Evolutionary conservation across 441 rosid genomes (phyloP).

Genomic region (Populus trichocarpa): DNA sequence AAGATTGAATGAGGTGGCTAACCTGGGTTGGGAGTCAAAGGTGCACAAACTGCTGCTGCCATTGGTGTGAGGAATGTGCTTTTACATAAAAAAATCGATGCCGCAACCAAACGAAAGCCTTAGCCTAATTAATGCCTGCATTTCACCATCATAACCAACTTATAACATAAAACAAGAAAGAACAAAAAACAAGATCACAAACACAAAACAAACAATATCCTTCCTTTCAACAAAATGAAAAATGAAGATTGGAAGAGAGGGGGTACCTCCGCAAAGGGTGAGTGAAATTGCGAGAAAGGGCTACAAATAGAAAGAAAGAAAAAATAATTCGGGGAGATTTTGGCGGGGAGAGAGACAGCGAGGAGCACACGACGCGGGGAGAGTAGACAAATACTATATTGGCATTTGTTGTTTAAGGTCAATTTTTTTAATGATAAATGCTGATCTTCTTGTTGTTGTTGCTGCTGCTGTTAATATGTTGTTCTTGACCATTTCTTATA

Average conservation of each 20-base stretch:
- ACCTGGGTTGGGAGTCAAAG: constrained; percentile 37
- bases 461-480: not conserved
- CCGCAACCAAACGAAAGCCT: constrained; percentile 20
- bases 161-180: not conserved
- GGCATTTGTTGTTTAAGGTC: constrained; percentile 8
- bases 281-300: constrained; percentile 14
- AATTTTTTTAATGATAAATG: not conserved
- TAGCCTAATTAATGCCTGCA: constrained; percentile 34
- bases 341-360: constrained; percentile 18
- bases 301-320: constrained; percentile 19
- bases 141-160: not conserved
- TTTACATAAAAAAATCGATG: not conserved
- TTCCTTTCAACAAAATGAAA: not conserved
- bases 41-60: constrained; percentile 34
- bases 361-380: constrained; percentile 16
- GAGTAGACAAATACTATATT: constrained; percentile 1
- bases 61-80: constrained; percentile 21
- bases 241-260: not conserved
- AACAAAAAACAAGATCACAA: not conserved
- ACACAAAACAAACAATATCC: not conserved
- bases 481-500: not conserved
- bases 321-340: constrained; percentile 3
- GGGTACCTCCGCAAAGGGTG: constrained; percentile 40
- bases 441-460: not conserved
- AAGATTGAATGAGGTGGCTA: not conserved